These are phyloP conservation scores for Boletus eberwhitei DNA, from an alignment of 768 basidiomycete species.

Conservation along the genomic window DNA sequence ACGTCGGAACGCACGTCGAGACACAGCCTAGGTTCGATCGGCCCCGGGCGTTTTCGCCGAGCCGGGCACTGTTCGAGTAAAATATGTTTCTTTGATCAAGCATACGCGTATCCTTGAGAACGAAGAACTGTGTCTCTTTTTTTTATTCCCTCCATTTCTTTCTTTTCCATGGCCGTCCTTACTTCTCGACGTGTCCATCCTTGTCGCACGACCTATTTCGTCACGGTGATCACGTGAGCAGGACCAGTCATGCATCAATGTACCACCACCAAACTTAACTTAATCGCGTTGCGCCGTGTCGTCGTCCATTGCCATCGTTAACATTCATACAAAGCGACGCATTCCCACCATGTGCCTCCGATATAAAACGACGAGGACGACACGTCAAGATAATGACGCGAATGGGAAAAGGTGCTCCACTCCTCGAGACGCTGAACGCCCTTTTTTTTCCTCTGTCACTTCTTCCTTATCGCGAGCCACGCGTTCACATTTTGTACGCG, in stretches of 20 bases:
- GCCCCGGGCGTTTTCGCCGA: neutral
- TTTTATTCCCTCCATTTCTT: neutral
- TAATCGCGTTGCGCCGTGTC: too few species aligned
- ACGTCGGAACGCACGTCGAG: neutral
- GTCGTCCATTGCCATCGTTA: too few species aligned
- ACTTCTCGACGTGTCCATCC: neutral
- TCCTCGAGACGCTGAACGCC: neutral
- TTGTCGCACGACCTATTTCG: too few species aligned
- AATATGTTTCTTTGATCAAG: too few species aligned
- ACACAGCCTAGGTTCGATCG: conserved; percentile 7
- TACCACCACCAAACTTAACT: too few species aligned
- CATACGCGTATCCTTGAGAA: neutral
- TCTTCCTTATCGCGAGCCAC: neutral
- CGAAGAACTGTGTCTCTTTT: too few species aligned
- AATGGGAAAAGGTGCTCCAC: too few species aligned
- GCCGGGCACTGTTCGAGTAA: neutral
- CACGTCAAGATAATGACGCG: neutral
- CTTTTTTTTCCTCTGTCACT: too few species aligned
- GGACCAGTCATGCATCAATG: too few species aligned
- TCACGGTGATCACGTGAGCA: too few species aligned
- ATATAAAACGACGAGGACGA: neutral
- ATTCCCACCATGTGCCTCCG: neutral
- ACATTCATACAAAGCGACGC: too few species aligned
- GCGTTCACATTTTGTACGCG: neutral
- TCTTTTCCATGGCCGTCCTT: neutral